A percentile compares a stretch with the other conserved stretches of the same genome.
These are phyloP conservation scores for Atkinsonella texensis DNA, from an alignment of 2,329 filamentous ascomycete genomes.

Conservation along the genomic window DNA sequence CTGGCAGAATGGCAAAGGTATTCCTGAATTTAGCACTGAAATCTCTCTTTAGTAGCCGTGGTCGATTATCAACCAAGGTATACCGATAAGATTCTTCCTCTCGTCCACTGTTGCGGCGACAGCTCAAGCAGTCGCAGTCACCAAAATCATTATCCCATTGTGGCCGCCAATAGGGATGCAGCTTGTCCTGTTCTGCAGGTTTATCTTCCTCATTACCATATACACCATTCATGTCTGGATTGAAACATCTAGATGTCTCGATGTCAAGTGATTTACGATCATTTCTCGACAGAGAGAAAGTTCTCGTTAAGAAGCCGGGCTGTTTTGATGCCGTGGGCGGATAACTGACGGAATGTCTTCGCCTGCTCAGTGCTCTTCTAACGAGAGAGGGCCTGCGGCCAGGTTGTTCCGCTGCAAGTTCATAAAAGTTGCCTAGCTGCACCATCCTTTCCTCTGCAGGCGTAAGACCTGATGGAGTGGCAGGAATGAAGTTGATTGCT, in stretches of 20 bases:
- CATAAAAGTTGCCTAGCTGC: constrained; percentile 42
- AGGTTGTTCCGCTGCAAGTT: constrained; percentile 33
- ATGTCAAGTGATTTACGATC: constrained; percentile 20
- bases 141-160: constrained; percentile 27
- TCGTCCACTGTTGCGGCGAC: constrained; percentile 24
- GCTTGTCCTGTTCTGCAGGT: constrained; percentile 38
- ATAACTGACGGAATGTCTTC: constrained; percentile 31
- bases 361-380: constrained; percentile 39
- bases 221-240: constrained; percentile 16
- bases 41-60: constrained; percentile 31
- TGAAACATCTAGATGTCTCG: constrained; percentile 13
- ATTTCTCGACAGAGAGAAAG: constrained; percentile 40
- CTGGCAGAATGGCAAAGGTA: constrained; percentile 49
- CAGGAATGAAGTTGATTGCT: constrained; percentile 47
- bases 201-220: constrained; percentile 32
- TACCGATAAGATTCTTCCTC: constrained; percentile 32
- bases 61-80: constrained; percentile 37
- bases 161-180: constrained; percentile 53
- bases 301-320: constrained; percentile 34
- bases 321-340: constrained; percentile 27
- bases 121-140: constrained; percentile 19
- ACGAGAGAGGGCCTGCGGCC: constrained; percentile 38
- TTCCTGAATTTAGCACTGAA: constrained; percentile 42
- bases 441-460: constrained; percentile 40
- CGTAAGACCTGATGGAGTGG: constrained; percentile 48